Percentiles rank a stretch among this genome's conserved stretches.
phyloP scores from a whole-genome alignment of 306 rosid species.

The Cajanus cajan region DNA sequence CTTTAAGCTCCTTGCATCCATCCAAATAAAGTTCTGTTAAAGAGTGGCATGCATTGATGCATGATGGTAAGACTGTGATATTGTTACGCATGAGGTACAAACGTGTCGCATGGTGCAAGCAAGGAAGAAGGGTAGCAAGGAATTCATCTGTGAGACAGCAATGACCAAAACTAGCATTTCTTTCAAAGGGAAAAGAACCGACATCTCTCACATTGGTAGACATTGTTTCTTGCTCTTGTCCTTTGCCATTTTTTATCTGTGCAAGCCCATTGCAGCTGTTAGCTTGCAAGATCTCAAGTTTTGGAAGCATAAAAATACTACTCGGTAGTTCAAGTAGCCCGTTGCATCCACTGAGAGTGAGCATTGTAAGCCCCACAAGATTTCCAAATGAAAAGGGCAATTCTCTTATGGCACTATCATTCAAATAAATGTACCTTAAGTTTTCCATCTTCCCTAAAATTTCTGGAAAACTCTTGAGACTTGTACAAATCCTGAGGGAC shows the following conservation, averaged over 20 bases:
- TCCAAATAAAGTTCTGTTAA: not conserved
- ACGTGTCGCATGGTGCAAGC: not conserved
- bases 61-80: not conserved
- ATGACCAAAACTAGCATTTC: not conserved
- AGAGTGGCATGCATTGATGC: not conserved
- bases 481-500: not conserved
- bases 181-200: not conserved
- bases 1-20: not conserved
- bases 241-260: not conserved
- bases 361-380: not conserved
- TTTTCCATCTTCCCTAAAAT: not conserved
- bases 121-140: not conserved
- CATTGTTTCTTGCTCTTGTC: not conserved
- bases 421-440: not conserved
- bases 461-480: not conserved
- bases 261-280: not conserved
- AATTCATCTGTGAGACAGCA: not conserved
- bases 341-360: not conserved
- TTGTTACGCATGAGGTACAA: not conserved
- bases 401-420: not conserved
- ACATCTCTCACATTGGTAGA: not conserved
- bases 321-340: not conserved
- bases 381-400: slow-evolving; percentile 12
- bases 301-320: not conserved
- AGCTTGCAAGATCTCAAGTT: not conserved